Evolutionary conservation across 2,329 filamentous ascomycete species (phyloP).

Genomic region (Zelopaecilomyces penicillatus): DNA sequence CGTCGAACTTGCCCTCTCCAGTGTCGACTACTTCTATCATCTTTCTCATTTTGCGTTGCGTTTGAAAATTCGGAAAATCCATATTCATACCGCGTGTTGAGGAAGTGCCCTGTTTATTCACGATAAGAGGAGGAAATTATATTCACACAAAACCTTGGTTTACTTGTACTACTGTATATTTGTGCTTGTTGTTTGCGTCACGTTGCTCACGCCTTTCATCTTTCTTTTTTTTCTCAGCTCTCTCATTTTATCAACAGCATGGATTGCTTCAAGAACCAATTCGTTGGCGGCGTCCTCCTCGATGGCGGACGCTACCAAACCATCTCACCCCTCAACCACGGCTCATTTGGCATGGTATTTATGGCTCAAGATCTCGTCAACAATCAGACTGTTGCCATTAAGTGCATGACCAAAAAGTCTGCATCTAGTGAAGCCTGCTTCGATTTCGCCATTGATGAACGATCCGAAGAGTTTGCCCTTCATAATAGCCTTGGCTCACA

Average conservation of each 20-base stretch:
- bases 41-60: constrained; percentile 10
- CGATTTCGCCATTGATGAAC: constrained; percentile 69
- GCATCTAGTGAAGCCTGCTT: constrained; percentile 51
- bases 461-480: constrained; percentile 70
- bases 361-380: constrained; percentile 74
- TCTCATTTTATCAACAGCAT: constrained; percentile 32
- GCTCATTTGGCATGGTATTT: constrained; percentile 98
- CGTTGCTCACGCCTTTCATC: constrained; percentile 4
- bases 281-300: constrained; percentile 70
- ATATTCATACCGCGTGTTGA: no score
- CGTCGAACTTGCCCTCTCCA: constrained; percentile 10
- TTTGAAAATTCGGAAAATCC: background rate
- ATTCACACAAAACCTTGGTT: constrained; percentile 8
- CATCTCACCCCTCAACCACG: constrained; percentile 91
- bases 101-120: background rate
- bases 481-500: constrained; percentile 74
- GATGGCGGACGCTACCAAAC: constrained; percentile 78
- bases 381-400: constrained; percentile 80
- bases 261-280: constrained; percentile 82
- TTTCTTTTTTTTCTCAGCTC: constrained; percentile 8
- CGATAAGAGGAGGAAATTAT: constrained; percentile 8
- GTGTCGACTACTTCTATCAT: constrained; percentile 8
- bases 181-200: constrained; percentile 9
- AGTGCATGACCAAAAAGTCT: constrained; percentile 82
- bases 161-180: constrained; percentile 22